phyloP scores from a whole-genome alignment of 768 basidiomycete genomes.

The Mycena rosella region DNA sequence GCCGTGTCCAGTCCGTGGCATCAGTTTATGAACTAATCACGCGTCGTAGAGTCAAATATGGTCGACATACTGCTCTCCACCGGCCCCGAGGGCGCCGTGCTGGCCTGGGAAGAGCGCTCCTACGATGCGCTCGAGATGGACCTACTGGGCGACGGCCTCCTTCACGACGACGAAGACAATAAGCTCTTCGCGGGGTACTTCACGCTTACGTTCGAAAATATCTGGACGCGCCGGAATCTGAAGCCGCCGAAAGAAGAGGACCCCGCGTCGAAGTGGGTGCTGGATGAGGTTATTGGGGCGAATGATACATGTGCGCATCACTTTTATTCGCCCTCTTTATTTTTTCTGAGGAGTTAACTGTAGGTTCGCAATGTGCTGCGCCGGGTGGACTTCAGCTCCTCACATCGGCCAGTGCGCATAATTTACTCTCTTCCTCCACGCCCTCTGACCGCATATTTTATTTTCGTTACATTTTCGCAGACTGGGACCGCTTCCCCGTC shows the following conservation, averaged over 20 bases:
- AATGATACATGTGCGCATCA: slow-evolving; percentile 17
- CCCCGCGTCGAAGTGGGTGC: slow-evolving; percentile 14
- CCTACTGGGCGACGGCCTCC: background rate
- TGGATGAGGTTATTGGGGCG: background rate
- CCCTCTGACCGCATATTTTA: no score
- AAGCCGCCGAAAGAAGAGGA: slow-evolving; percentile 20
- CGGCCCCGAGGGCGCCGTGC: slow-evolving; percentile 18
- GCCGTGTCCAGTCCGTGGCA: no score
- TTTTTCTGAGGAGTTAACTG: background rate
- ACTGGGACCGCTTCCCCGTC: slow-evolving; percentile 11
- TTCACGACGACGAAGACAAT: slow-evolving; percentile 9
- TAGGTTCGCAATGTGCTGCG: slow-evolving; percentile 30
- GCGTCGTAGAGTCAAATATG: no score
- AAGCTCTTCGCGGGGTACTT: background rate
- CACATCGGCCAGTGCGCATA: slow-evolving; percentile 15
- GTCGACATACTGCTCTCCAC: slow-evolving; percentile 14
- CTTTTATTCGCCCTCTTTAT: background rate
- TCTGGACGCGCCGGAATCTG: slow-evolving; percentile 9
- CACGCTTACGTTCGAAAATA: slow-evolving; percentile 10
- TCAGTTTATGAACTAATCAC: no score
- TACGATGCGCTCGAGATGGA: background rate
- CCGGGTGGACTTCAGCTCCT: slow-evolving; percentile 18
- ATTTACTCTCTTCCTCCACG: background rate
- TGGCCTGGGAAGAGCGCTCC: slow-evolving; percentile 4
- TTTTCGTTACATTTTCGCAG: no score